Conservation (phyloP, 768 basidiomycete species). For the Roridomyces roridus region DNA sequence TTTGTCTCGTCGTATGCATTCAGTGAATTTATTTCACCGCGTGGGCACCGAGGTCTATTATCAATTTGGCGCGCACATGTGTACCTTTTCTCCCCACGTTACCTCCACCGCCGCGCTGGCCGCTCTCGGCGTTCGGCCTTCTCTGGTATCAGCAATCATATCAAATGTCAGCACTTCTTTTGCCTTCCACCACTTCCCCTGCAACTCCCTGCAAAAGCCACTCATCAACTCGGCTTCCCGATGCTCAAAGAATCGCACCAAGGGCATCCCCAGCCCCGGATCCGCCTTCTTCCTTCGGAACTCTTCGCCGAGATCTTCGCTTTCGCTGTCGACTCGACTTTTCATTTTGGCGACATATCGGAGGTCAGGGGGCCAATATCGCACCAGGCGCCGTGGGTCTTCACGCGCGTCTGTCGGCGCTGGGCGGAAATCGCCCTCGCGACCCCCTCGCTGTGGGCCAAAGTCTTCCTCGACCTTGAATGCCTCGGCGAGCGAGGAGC, state of each 20-base stretch:
- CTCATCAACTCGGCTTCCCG: not conserved
- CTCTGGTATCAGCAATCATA: too few species aligned
- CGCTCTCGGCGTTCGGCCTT: too few species aligned
- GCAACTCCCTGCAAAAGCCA: too few species aligned
- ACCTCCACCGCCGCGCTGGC: too few species aligned
- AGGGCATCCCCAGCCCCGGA: not conserved
- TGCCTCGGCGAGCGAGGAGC: not conserved
- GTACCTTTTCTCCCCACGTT: too few species aligned
- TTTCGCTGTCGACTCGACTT: not conserved
- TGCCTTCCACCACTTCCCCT: too few species aligned
- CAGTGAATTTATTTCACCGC: too few species aligned
- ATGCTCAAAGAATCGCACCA: too few species aligned
- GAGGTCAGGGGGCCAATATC: not conserved
- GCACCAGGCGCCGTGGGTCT: constrained; percentile 5
- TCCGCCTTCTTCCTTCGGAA: not conserved
- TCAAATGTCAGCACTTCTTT: too few species aligned
- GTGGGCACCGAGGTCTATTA: too few species aligned
- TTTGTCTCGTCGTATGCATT: too few species aligned
- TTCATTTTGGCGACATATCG: not conserved
- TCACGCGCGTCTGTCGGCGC: constrained; percentile 1
- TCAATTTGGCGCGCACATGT: too few species aligned
- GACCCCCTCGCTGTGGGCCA: constrained; percentile 7
- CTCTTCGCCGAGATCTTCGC: constrained; percentile 5
- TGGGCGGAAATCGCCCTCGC: constrained; percentile 6
- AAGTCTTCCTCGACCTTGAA: constrained; percentile 3